Percentiles rank a stretch among this genome's conserved stretches.
Conservation (phyloP, 805 yeast species). For the Cyberlindnera japonica region DNA sequence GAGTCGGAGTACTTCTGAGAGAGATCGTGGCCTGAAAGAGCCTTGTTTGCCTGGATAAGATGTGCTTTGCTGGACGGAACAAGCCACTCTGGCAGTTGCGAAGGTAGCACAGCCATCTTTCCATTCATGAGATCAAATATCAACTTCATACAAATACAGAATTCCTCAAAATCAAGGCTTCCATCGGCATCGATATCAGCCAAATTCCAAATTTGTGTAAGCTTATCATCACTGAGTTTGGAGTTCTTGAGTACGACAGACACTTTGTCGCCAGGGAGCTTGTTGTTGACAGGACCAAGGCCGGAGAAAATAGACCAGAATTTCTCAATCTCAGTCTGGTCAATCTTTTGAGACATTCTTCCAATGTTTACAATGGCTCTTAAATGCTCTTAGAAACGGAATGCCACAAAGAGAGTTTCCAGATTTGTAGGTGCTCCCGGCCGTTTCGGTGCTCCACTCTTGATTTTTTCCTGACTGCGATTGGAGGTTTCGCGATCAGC, state of each 20-base stretch:
- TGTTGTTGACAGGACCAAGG: conserved; percentile 74
- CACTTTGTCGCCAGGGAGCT: conserved; percentile 80
- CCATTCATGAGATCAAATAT: conserved; percentile 90
- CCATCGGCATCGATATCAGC: conserved; percentile 95
- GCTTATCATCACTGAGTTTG: conserved; percentile 69
- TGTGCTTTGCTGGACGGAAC: conserved; percentile 88
- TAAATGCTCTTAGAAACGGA: too few relatives aligned
- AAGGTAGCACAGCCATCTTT: conserved; percentile 56
- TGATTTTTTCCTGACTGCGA: too few relatives aligned
- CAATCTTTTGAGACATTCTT: conserved; percentile 55
- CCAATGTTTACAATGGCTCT: too few relatives aligned
- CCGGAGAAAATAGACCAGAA: conserved; percentile 98
- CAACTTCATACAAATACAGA: conserved; percentile 94
- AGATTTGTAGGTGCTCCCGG: too few relatives aligned
- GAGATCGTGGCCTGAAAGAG: conserved; percentile 31
- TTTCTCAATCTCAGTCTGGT: conserved; percentile 93
- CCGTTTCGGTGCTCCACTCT: too few relatives aligned
- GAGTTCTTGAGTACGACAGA: conserved; percentile 86
- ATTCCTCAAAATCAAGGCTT: conserved; percentile 90
- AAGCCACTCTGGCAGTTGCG: conserved; percentile 82
- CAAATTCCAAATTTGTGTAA: conserved; percentile 84
- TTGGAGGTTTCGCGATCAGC: too few relatives aligned
- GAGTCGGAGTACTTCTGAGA: conserved; percentile 47
- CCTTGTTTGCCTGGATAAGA: conserved; percentile 77
- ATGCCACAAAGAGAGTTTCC: too few relatives aligned